These are phyloP conservation scores for Calonectria fujianensis DNA, from an alignment of 2,329 filamentous ascomycete genomes.

Conservation along the genomic window DNA sequence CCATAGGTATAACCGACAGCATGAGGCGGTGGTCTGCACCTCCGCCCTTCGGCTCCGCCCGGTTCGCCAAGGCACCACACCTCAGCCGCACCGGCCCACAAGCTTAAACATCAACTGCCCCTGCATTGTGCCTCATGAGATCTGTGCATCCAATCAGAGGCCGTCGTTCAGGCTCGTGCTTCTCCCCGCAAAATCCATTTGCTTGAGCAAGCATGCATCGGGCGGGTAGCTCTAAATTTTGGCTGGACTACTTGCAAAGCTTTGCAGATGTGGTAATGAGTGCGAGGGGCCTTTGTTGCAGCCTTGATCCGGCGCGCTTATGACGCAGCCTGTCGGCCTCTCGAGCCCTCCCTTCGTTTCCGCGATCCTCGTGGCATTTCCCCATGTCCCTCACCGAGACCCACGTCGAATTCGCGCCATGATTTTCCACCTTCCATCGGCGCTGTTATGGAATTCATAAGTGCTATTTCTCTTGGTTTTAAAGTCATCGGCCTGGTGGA, in stretches of 20 bases:
- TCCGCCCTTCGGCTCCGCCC: not conserved
- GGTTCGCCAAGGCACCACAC: not conserved
- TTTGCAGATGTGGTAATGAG: constrained; percentile 20
- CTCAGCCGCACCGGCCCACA: constrained; percentile 1
- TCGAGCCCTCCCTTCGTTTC: not conserved
- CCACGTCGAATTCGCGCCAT: constrained; percentile 24
- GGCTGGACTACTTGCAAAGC: not conserved
- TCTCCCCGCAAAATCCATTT: not conserved
- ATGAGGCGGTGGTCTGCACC: not conserved
- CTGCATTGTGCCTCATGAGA: not conserved
- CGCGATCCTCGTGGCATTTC: not conserved
- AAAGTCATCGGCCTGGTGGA: constrained; percentile 35
- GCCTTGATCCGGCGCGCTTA: not conserved
- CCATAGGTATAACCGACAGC: too few species aligned
- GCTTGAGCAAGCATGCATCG: not conserved
- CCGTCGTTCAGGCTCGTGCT: constrained; percentile 26
- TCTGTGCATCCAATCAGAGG: constrained; percentile 36
- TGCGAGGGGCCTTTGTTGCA: not conserved
- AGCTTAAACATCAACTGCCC: not conserved
- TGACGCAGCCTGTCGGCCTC: not conserved
- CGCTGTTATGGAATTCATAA: constrained; percentile 32
- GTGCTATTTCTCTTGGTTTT: constrained; percentile 23
- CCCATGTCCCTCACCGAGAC: constrained; percentile 7
- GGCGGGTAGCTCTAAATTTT: not conserved
- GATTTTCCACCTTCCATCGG: not conserved